A percentile compares a stretch with the other conserved stretches of the same genome.
These are phyloP conservation scores for Alternaria tenuissima DNA, from an alignment of 2,329 filamentous ascomycete species.

Conservation along the genomic window DNA sequence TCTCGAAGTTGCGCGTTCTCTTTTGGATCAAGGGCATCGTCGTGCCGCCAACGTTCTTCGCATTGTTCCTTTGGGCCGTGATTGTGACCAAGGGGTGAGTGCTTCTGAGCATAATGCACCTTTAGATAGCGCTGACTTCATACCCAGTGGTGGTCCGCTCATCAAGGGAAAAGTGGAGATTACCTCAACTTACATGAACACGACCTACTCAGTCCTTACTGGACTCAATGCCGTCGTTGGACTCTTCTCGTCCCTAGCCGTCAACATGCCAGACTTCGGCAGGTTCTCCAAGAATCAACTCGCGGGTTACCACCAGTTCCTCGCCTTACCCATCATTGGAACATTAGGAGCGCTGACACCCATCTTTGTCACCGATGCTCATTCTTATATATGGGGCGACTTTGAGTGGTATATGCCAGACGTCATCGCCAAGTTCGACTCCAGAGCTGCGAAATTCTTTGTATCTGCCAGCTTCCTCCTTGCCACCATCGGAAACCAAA, in stretches of 20 bases:
- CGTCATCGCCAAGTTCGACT: slow-evolving; percentile 57
- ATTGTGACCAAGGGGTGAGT: slow-evolving; percentile 52
- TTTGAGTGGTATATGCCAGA: slow-evolving; percentile 60
- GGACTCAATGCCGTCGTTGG: slow-evolving; percentile 60
- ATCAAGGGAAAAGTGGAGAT: slow-evolving; percentile 51
- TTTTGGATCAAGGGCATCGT: slow-evolving; percentile 56
- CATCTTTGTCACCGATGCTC: slow-evolving; percentile 59
- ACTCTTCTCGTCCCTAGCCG: slow-evolving; percentile 51
- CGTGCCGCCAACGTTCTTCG: slow-evolving; percentile 55
- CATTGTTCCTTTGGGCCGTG: slow-evolving; percentile 56
- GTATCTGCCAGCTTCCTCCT: slow-evolving; percentile 52
- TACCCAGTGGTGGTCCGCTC: slow-evolving; percentile 48
- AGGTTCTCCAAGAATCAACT: slow-evolving; percentile 55
- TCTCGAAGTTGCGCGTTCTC: slow-evolving; percentile 55
- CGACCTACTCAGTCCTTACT: slow-evolving; percentile 55
- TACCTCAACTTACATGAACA: slow-evolving; percentile 54
- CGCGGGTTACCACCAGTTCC: slow-evolving; percentile 55
- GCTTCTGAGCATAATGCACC: not conserved
- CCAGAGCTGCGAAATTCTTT: slow-evolving; percentile 55
- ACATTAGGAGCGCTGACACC: slow-evolving; percentile 58
- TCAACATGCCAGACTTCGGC: slow-evolving; percentile 61
- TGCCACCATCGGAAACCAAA: slow-evolving; percentile 55
- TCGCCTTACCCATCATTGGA: slow-evolving; percentile 58
- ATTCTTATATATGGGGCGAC: slow-evolving; percentile 56
- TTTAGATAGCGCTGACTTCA: not conserved